Percentiles rank a stretch among this genome's conserved stretches.
Evolutionary conservation across 805 yeast species (phyloP).

Genomic region (Cyberlindnera euphorbiae): DNA sequence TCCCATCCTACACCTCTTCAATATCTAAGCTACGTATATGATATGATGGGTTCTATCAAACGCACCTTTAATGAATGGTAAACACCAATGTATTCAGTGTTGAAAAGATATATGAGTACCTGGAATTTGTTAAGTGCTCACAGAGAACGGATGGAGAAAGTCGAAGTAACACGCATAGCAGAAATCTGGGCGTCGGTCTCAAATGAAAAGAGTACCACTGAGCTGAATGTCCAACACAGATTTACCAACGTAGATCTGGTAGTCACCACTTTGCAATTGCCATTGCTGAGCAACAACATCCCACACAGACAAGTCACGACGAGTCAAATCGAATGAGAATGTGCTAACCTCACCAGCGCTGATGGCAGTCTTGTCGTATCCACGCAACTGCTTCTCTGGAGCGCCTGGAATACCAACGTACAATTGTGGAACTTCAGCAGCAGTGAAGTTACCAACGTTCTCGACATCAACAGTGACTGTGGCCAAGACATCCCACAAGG

Average conservation of each 20-base stretch:
- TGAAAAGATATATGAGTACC: too few species aligned
- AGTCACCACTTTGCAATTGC: slow-evolving; percentile 19
- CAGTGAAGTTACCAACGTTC: slow-evolving; percentile 35
- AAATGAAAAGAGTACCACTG: slow-evolving; percentile 5
- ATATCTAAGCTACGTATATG: too few species aligned
- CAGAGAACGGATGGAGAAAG: too few species aligned
- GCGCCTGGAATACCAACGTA: slow-evolving; percentile 43
- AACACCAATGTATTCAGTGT: too few species aligned
- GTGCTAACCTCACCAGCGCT: slow-evolving; percentile 34
- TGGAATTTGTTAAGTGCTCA: too few species aligned
- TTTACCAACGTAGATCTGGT: slow-evolving; percentile 41
- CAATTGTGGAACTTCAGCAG: slow-evolving; percentile 47
- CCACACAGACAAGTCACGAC: slow-evolving; percentile 8
- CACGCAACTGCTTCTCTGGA: slow-evolving; percentile 40
- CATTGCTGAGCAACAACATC: slow-evolving; percentile 7
- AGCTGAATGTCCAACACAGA: slow-evolving; percentile 9
- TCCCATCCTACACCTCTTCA: too few species aligned
- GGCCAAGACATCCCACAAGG: slow-evolving; percentile 6
- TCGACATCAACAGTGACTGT: slow-evolving; percentile 4
- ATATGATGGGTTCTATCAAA: too few species aligned
- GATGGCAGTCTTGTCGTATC: slow-evolving; percentile 43
- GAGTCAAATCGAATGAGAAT: slow-evolving; percentile 13
- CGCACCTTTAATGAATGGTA: too few species aligned
- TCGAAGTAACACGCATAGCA: too few species aligned
- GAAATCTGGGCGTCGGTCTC: too few species aligned